Conservation (phyloP, 805 yeast species). For the Pichia californica region DNA sequence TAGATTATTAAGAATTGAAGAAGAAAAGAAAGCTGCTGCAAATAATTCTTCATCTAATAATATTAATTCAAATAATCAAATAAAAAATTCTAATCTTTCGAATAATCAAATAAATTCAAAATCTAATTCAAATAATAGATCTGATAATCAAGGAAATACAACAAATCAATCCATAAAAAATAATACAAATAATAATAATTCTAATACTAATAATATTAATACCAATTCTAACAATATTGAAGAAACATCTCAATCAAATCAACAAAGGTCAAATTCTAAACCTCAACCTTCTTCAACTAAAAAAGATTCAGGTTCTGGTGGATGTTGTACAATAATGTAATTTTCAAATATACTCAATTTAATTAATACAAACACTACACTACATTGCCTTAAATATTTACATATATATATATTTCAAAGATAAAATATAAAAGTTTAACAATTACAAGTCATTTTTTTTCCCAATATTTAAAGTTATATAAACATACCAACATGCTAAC, state of each 20-base stretch:
- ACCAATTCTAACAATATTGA: neutral
- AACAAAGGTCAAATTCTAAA: neutral
- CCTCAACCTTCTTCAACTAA: constrained; percentile 10
- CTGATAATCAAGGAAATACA: neutral
- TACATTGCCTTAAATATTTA: too few relatives aligned
- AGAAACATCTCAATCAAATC: neutral
- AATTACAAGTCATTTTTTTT: too few relatives aligned
- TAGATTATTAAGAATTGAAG: constrained; percentile 14
- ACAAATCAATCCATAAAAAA: neutral
- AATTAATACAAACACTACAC: too few relatives aligned
- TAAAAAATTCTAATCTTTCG: neutral
- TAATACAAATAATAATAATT: neutral
- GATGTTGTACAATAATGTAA: constrained; percentile 31
- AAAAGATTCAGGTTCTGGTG: constrained; percentile 21
- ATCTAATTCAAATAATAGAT: neutral
- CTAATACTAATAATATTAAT: neutral
- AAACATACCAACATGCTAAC: too few relatives aligned
- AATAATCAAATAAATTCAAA: neutral
- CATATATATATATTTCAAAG: too few relatives aligned
- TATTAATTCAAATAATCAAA: neutral
- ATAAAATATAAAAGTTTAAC: too few relatives aligned
- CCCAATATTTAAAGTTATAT: too few relatives aligned
- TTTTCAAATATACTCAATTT: neutral
- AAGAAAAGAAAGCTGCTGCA: constrained; percentile 1
- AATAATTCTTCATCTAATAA: neutral